Base-by-base conservation (phyloP, 805 yeast genomes). In the Saturnispora dispora region DNA sequence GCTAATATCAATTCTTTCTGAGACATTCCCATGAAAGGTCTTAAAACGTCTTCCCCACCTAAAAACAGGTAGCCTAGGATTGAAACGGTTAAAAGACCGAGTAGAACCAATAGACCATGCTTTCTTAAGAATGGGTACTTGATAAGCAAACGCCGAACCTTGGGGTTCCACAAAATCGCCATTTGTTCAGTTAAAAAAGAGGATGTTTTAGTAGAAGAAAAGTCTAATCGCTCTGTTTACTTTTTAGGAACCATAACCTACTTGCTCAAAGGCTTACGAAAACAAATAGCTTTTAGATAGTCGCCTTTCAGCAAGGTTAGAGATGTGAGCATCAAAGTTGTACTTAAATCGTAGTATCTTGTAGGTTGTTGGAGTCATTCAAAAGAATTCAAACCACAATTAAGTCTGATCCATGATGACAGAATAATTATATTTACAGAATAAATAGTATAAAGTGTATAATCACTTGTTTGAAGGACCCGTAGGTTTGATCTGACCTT, bases 161-260 rank as follows among this genome's bases (percentile, higher is more conserved):
- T 44, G 7, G 52, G 52, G 23, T 46, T 49, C 44, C 35, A 45
- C 13, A 49, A 37, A 35, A 49, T 49, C 6, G 52, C 52, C 52
- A 49, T 49, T 36, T 8, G 13, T 33, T 30, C 5, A 20, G 22
- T 40, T 11, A 30, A 45, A 17, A 30, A 45, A n/a, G 20, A 8
- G 15, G 46, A 11, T 13, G 20, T 18, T 18, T 37, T 17, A 37
- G 22, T 5, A 8, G 15, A 18, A 9, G 23, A 17, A 37, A 37
- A 37, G 41, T 37, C 13, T 18, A 37, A 37, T 37, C 41, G 41
- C 41, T 37, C 41, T 37, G 22, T 37, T 36, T 36, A 36, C 20
- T 36, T 36, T 36, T 36, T n/a, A 7, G 20, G 11, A n/a, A n/a
- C 11, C 28, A 25, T 2, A n/a, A n/a, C n/a, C n/a, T 9, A 7